Base-by-base conservation (phyloP, 2,329 filamentous ascomycete genomes). In the Alternaria atra region DNA sequence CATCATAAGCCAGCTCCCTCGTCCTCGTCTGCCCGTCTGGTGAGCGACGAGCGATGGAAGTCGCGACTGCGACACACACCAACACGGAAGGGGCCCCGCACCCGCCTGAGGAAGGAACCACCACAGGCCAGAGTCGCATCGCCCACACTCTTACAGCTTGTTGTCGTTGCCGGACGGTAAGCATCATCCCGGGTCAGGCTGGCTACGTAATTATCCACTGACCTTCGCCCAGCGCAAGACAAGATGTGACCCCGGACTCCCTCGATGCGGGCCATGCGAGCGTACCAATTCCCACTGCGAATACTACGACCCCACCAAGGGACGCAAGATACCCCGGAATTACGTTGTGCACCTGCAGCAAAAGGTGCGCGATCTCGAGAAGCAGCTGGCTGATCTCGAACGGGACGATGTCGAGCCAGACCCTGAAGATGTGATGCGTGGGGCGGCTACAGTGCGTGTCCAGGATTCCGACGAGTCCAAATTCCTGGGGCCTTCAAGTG, bases 321-420 rank as follows among this genome's bases (percentile, higher is more conserved):
- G 91, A 64, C 89, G 88, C 72, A 94, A 91, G 75, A 93, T 98
- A 71, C 92, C 93, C 64, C 90, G 95, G 64, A 91, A 90, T 73
- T 98, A 98, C 82, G 95, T 99, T 61, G 90, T 97, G 63, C 91
- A 91, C 70, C 87, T 99, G 25, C 93, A 97, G 78, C 91, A 96
- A 68, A 92, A 89, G 74, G 93, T 97, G 42, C 89, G 90, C 60
- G 86, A 88, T 51, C 85, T 98, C 53, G 92, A 97, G 80, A 88
- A 87, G 63, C 91, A 97, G 81, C 86, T 98, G 42, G 88, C 87
- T 54, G 87, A 91, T 66, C 89, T 91, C 68, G 93, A 94, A 61
- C 89, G 91, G 66, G 91, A 94, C 63, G 86, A 87, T 56, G 85
- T 87, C 52, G 87, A 90, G 44, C 87, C 87, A 42, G 90, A 90